Evolutionary conservation across 208 protist species (phyloP), one percentile per base, ranked within the genome.

Genomic region (Herpetomonas samuelpessoai): DNA sequence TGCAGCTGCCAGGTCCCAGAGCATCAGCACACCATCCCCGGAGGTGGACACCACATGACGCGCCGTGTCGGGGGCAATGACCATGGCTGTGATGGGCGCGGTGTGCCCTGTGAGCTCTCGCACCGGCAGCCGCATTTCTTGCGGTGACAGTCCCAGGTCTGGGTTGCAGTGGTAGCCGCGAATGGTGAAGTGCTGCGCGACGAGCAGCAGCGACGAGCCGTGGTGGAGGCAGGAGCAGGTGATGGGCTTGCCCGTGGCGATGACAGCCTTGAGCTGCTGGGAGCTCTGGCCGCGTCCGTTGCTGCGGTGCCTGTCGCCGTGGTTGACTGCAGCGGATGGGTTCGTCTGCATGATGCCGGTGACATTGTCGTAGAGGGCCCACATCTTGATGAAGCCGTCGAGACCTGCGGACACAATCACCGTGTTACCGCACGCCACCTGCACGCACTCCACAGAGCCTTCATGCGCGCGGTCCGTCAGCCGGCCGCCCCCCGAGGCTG

Each of bases 1-100:
- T 10, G 81, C 79, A 1, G 83, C 82, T 18, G 86, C 80, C 12
- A 96, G 71, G 70, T 96, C 91, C 86, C 87, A 96, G 12, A 94
- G 48, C 47, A 91, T 70, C 59, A 96, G 48, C 47, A 60, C 74
- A n/a, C 69, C 79, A 65, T 94, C 87, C 0, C 76, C 79, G 18
- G 77, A 86, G 21, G 91, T 67, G 27, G 82, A 90, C 10, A 84
- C 78, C 30, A 94, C 62, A 57, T 93, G 86, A 27, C 83, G 77
- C 57, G 75, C 70, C 18, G 83, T 78, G 57, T 93, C 86, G 6
- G 90, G 90, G 12, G 84, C 65, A 1, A 96, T 62, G 9, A 83
- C 84, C 22, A 96, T 39, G 10, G 86, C 90, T 25, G 86, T 93
- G 56, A 96, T 88, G 55, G 82, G 77, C 57, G 72, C 74, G 62